A percentile compares a stretch with the other conserved stretches of the same genome.
phyloP scores from a whole-genome alignment of 192 early-diverging fungal genomes.

The Umbelopsis vinacea region DNA sequence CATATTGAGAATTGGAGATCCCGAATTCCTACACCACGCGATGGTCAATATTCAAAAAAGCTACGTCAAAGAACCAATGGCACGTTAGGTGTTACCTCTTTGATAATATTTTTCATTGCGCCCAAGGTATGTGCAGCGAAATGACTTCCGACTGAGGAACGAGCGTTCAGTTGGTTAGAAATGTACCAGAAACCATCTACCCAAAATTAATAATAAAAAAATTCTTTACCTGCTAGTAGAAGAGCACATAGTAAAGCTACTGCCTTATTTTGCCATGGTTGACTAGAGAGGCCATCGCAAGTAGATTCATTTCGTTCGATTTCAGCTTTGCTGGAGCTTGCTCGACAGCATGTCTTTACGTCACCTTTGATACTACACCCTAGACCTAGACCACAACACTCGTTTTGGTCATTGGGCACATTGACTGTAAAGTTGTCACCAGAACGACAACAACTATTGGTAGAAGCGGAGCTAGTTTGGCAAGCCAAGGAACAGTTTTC shows the following conservation, averaged over 20 bases:
- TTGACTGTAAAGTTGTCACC: not conserved
- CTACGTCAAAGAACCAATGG: not conserved
- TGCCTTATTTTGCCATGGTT: slow-evolving; percentile 54
- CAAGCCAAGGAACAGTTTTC: slow-evolving; percentile 2
- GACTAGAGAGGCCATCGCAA: slow-evolving; percentile 19
- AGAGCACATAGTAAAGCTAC: slow-evolving; percentile 63
- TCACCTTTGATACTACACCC: not conserved
- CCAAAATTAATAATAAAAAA: not conserved
- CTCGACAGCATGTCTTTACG: not conserved
- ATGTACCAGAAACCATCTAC: not conserved
- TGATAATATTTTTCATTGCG: slow-evolving; percentile 75
- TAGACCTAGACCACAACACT: slow-evolving; percentile 18
- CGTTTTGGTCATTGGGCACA: not conserved
- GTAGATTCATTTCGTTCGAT: not conserved
- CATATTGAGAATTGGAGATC: slow-evolving; percentile 67
- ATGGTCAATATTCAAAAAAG: not conserved
- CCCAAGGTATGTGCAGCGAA: slow-evolving; percentile 76
- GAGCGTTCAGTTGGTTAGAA: not conserved
- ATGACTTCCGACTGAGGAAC: slow-evolving; percentile 68
- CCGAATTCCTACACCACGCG: slow-evolving; percentile 52
- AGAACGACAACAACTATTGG: slow-evolving; percentile 22
- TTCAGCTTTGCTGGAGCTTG: not conserved
- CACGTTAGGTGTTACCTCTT: slow-evolving; percentile 60
- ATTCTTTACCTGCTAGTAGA: slow-evolving; percentile 59
- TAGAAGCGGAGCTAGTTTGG: not conserved